Percentiles rank a stretch among this genome's conserved stretches.
Conservation (phyloP, 257 asterid genomes). For the Solanum appendiculatum region DNA sequence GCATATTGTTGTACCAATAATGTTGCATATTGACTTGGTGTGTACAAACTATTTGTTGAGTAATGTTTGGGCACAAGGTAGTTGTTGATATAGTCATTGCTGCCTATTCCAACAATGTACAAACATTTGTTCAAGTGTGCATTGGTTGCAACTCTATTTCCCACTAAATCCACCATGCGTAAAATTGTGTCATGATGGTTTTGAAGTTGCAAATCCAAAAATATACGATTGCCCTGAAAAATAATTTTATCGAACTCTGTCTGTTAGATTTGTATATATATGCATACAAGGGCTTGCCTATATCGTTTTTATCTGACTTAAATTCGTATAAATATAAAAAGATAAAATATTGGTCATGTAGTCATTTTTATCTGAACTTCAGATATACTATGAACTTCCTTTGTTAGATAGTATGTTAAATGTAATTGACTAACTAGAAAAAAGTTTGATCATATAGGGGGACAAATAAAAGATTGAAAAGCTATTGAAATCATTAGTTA, state of each 20-base stretch:
- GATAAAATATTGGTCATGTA: not conserved
- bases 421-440: not conserved
- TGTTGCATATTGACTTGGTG: conserved; percentile 30
- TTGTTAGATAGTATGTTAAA: not conserved
- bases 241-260: not conserved
- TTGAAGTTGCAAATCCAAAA: not conserved
- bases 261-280: not conserved
- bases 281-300: not conserved
- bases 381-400: not conserved
- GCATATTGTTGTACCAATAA: conserved; percentile 11
- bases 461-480: not conserved
- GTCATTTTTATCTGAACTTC: not conserved
- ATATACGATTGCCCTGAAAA: conserved; percentile 11
- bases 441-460: not conserved
- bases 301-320: too few relatives aligned
- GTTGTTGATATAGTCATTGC: conserved; percentile 48
- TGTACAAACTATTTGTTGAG: not conserved
- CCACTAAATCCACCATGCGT: not conserved
- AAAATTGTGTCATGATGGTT: conserved; percentile 12
- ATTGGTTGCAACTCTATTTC: not conserved
- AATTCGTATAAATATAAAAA: not conserved
- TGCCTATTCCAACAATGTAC: conserved; percentile 43
- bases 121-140: conserved; percentile 25
- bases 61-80: conserved; percentile 20
- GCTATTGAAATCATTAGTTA: not conserved